Percentiles rank a stretch among this genome's conserved stretches.
These are phyloP conservation scores for Rhizoclosmatium globosum DNA, from an alignment of 192 early-diverging fungal species.

Conservation along the genomic window DNA sequence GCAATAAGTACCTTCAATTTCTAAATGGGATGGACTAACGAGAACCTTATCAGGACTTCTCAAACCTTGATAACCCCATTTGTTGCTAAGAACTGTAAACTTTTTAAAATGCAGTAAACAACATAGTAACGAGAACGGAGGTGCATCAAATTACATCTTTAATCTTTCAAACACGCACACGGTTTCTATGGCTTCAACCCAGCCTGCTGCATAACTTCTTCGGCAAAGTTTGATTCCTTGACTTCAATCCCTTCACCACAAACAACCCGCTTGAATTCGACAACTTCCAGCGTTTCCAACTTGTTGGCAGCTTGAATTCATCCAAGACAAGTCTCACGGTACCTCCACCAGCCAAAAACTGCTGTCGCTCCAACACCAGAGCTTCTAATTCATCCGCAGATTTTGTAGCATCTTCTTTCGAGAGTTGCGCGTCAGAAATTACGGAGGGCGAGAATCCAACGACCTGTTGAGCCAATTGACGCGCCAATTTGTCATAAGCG, in stretches of 20 bases:
- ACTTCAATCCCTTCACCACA: conserved; percentile 89
- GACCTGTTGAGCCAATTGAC: conserved; percentile 85
- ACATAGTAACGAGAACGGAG: too few relatives aligned
- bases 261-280: conserved; percentile 79
- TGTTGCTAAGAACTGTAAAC: too few relatives aligned
- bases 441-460: conserved; percentile 80
- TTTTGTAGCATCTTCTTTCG: not conserved
- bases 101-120: too few relatives aligned
- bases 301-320: conserved; percentile 46
- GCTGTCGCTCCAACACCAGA: conserved; percentile 73
- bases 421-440: conserved; percentile 18
- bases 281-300: conserved; percentile 54
- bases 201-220: conserved; percentile 74
- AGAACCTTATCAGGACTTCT: too few relatives aligned
- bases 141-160: too few relatives aligned
- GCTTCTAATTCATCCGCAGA: conserved; percentile 52
- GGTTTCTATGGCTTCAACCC: conserved; percentile 32
- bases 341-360: conserved; percentile 80
- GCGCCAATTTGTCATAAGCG: conserved; percentile 65
- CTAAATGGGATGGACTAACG: too few relatives aligned
- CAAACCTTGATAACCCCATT: too few relatives aligned
- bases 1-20: too few relatives aligned
- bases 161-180: too few relatives aligned
- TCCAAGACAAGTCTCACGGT: conserved; percentile 71
- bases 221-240: conserved; percentile 77